Conservation (phyloP, 1,284 basidiomycete genomes). For the Tetrapyrgos nigripes region DNA sequence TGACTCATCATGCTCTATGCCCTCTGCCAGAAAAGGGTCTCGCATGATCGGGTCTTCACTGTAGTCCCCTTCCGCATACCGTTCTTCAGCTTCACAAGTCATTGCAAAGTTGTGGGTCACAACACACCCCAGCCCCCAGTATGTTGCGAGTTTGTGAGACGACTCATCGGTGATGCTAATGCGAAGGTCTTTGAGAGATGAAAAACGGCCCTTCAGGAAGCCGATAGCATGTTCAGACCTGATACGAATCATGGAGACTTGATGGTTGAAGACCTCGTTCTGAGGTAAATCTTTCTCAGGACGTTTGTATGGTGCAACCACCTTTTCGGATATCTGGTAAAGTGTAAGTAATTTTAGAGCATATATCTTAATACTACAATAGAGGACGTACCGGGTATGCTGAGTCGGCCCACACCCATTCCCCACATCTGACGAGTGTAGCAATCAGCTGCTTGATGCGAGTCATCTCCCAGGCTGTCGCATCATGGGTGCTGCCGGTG, state of each 20-base stretch:
- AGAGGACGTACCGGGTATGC: too few relatives aligned
- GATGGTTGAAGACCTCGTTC: conserved; percentile 16
- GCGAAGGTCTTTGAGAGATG: conserved; percentile 26
- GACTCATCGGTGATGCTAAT: conserved; percentile 21
- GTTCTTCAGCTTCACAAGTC: conserved; percentile 17
- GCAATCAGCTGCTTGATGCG: too few relatives aligned
- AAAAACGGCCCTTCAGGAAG: too few relatives aligned
- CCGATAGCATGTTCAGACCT: conserved; percentile 35
- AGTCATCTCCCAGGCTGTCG: too few relatives aligned
- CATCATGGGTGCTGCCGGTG: too few relatives aligned
- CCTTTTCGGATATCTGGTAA: conserved; percentile 8
- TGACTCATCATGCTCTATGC: neutral
- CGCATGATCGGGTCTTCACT: too few relatives aligned
- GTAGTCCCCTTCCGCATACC: conserved; percentile 1
- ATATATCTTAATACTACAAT: too few relatives aligned
- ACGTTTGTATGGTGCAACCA: conserved; percentile 18
- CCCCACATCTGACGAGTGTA: too few relatives aligned
- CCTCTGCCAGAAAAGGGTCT: conserved; percentile 3
- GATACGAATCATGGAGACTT: conserved; percentile 13
- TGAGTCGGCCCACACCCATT: too few relatives aligned
- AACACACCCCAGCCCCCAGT: conserved; percentile 29
- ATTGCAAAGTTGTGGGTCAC: conserved; percentile 23
- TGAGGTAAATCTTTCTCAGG: conserved; percentile 8
- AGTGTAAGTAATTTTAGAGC: neutral
- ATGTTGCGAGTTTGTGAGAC: conserved; percentile 24